Evolutionary conservation across 352 stramenopile species (phyloP).

Genomic region (Phytophthora nicotianae): DNA sequence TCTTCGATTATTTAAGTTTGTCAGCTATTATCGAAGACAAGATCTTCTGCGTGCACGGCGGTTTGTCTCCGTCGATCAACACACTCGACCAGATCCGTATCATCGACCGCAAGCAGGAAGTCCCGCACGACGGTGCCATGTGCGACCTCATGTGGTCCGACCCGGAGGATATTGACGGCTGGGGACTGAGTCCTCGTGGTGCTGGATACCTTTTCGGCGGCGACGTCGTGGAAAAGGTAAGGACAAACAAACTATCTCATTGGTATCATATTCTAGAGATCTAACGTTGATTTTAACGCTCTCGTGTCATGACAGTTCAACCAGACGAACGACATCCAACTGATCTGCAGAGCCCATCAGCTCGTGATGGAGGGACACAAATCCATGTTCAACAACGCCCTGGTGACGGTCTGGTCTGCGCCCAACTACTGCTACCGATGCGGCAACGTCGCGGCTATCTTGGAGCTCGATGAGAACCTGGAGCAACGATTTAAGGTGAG

Average conservation of each 20-base stretch:
- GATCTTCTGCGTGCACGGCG: conserved; percentile 99
- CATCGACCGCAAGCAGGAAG: conserved; percentile 98
- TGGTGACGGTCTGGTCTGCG: conserved; percentile 99
- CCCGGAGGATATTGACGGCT: conserved; percentile 98
- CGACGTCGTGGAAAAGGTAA: conserved; percentile 96
- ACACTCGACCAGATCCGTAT: conserved; percentile 92
- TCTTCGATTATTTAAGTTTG: conserved; percentile 99
- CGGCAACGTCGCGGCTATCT: conserved; percentile 98
- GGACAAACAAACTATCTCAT: neutral
- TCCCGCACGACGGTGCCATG: conserved; percentile 99
- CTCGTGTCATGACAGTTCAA: conserved; percentile 89
- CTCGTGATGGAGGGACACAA: conserved; percentile 93
- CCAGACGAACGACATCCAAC: conserved; percentile 96
- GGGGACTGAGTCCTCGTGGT: conserved; percentile 96
- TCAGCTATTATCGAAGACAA: conserved; percentile 99
- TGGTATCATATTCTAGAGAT: neutral
- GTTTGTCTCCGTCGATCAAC: conserved; percentile 94
- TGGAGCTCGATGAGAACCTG: conserved; percentile 98
- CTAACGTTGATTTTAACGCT: conserved; percentile 6
- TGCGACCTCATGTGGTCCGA: conserved; percentile 97
- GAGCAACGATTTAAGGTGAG: conserved; percentile 88
- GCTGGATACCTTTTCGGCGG: conserved; percentile 98
- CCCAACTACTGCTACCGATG: conserved; percentile 99
- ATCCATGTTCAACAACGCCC: conserved; percentile 97
- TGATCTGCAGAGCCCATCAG: conserved; percentile 99